phyloP scores from a whole-genome alignment of 306 rosid genomes.

The Cyamopsis tetragonoloba region DNA sequence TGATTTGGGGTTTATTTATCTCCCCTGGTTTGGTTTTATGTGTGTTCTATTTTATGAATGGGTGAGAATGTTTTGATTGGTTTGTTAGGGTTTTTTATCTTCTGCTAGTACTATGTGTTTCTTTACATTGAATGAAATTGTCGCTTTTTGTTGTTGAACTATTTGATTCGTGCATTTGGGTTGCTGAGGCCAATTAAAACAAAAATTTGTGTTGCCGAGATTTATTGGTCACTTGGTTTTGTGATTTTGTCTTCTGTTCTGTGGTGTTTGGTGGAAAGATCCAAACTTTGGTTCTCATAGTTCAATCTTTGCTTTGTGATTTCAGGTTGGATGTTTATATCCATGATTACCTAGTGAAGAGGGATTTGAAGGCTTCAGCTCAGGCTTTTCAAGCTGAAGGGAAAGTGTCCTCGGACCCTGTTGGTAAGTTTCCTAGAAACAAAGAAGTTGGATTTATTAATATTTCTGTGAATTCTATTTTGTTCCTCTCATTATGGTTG shows the following conservation, averaged over 20 bases:
- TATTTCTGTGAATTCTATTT: conserved; percentile 19
- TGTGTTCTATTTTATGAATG: not conserved
- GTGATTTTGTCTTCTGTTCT: not conserved
- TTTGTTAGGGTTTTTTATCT: conserved; percentile 38
- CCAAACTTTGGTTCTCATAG: conserved; percentile 11
- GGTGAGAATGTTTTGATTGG: conserved; percentile 22
- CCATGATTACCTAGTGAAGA: conserved; percentile 92
- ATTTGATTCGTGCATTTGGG: conserved; percentile 21
- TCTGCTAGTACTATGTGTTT: conserved; percentile 14
- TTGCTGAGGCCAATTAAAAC: no score
- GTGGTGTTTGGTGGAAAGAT: conserved; percentile 25
- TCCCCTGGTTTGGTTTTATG: not conserved
- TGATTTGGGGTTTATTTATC: conserved; percentile 35
- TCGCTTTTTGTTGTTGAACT: conserved; percentile 22
- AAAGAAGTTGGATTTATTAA: not conserved
- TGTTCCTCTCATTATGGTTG: conserved; percentile 8
- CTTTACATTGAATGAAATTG: conserved; percentile 22
- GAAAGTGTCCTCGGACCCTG: conserved; percentile 97
- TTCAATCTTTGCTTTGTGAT: conserved; percentile 14
- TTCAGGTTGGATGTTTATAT: conserved; percentile 97
- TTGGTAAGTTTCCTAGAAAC: conserved; percentile 57
- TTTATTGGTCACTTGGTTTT: no score
- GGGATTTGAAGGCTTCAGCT: conserved; percentile 97
- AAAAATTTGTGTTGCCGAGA: no score
- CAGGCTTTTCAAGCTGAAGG: conserved; percentile 99